Conservation (phyloP, 768 basidiomycete species). For the Auricularia sp. region DNA sequence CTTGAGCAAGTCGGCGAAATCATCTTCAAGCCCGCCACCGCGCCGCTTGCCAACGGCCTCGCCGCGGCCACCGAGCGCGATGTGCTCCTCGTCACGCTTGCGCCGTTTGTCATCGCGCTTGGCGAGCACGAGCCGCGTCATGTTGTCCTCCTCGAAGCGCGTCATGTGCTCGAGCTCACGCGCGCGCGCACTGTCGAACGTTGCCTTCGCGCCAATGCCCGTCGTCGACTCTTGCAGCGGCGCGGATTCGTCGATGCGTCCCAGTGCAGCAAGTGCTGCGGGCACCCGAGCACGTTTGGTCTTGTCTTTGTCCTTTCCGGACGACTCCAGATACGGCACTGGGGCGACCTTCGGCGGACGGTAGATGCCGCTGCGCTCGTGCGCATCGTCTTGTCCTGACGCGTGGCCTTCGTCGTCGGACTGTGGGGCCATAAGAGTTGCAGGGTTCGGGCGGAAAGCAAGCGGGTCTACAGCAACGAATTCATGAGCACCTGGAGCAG, state of each 20-base stretch:
- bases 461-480: slow-evolving; percentile 57
- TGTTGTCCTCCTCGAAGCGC: slow-evolving; percentile 92
- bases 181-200: slow-evolving; percentile 53
- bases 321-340: slow-evolving; percentile 65
- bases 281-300: slow-evolving; percentile 47
- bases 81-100: slow-evolving; percentile 70
- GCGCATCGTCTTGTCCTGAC: slow-evolving; percentile 11
- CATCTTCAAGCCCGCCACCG: slow-evolving; percentile 69
- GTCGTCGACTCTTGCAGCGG: slow-evolving; percentile 66
- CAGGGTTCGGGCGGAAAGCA: slow-evolving; percentile 84
- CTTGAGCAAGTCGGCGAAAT: slow-evolving; percentile 71
- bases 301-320: slow-evolving; percentile 38
- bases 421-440: slow-evolving; percentile 45
- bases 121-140: slow-evolving; percentile 81
- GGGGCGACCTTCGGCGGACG: slow-evolving; percentile 84
- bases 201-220: slow-evolving; percentile 55
- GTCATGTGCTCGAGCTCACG: slow-evolving; percentile 70
- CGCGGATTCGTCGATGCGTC: slow-evolving; percentile 42
- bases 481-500: no score
- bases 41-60: slow-evolving; percentile 45
- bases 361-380: slow-evolving; percentile 43
- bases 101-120: slow-evolving; percentile 75
- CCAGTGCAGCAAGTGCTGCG: slow-evolving; percentile 46
- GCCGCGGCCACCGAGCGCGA: slow-evolving; percentile 72
- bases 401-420: slow-evolving; percentile 26